phyloP scores from a whole-genome alignment of 1,284 basidiomycete species.

The Mycena sp. region DNA sequence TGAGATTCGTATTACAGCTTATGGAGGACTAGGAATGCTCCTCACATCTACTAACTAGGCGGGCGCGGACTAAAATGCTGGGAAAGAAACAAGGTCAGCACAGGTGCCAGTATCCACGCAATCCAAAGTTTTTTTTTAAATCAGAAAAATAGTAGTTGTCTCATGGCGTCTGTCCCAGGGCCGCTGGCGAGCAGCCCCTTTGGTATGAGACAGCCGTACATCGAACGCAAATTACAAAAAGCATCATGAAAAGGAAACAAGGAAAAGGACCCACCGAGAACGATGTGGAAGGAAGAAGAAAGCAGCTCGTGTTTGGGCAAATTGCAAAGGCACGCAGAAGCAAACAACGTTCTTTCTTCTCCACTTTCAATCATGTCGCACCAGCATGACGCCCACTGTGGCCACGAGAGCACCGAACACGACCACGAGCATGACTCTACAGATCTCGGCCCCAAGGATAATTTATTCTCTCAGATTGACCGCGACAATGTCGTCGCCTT shows the following conservation, averaged over 20 bases:
- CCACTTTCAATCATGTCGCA: slow-evolving; percentile 4
- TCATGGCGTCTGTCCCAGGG: slow-evolving; percentile 75
- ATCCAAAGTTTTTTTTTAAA: no score
- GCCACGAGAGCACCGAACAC: slow-evolving; percentile 58
- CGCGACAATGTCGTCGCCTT: slow-evolving; percentile 76
- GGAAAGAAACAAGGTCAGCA: slow-evolving; percentile 17
- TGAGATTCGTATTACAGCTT: slow-evolving; percentile 21
- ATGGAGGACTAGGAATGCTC: background rate
- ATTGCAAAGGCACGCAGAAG: no score
- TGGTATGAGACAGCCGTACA: slow-evolving; percentile 61
- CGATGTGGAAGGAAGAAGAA: slow-evolving; percentile 1
- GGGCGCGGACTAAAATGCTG: background rate
- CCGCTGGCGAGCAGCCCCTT: slow-evolving; percentile 80
- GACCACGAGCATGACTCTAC: slow-evolving; percentile 58
- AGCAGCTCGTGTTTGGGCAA: no score
- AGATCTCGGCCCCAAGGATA: slow-evolving; percentile 71
- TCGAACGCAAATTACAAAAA: slow-evolving; percentile 89
- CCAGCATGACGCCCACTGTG: slow-evolving; percentile 46
- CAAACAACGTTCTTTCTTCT: no score
- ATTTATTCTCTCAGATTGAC: slow-evolving; percentile 75
- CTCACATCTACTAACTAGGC: slow-evolving; percentile 19
- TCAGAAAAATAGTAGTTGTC: slow-evolving; percentile 66
- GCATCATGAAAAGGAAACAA: slow-evolving; percentile 54
- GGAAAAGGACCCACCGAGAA: background rate
- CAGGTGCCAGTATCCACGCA: no score